Base-by-base conservation (phyloP, 176 grass and related monocot genomes). In the Aegilops longissima region DNA sequence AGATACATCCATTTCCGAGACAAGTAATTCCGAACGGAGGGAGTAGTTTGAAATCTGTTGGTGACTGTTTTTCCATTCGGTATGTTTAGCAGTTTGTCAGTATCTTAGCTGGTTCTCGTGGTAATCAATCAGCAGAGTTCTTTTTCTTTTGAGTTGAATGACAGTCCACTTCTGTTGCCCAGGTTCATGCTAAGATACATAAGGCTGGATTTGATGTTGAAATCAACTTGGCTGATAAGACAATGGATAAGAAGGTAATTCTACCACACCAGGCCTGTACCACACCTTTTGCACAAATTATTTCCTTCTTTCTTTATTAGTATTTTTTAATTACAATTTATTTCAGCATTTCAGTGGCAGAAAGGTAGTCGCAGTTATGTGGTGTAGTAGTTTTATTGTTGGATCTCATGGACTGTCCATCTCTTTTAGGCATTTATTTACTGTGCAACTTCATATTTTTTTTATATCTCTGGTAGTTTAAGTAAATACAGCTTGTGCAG, bases 161-260 rank as follows among this genome's bases (percentile, higher is more conserved):
- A 31, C 3, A 31, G 9, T 77, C 61, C 10, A 3, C 27, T 72
- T 84, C 40, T 82, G 18, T 38, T 83, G 29, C 63, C 71, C 42
- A 99, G 97, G 94, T 99, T 45, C 85, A 79, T 89, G 88, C 86
- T 66, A 88, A 78, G 83, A 86, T 99, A 74, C 89, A 83, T 83
- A 36, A 88, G 70, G 90, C 92, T 87, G 94, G 97, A 38, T 99
- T 90, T 87, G 83, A 96, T 81, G 92, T 92, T 75, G 97, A 93
- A 36, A 89, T 95, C 40, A 92, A 96, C 76, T 64, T 73, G 30
- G 88, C 94, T 23, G 94, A 99, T 73, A 89, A 92, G 62, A 99
- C 89, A 45, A 94, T 99, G 66, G 89, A 92, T 58, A 99, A 99
- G 85, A 99, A 99, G 94, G 97, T 96, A 84, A 51, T 84, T 61